phyloP scores from a whole-genome alignment of 2,329 filamentous ascomycete genomes.

The Biscogniauxia marginata region DNA sequence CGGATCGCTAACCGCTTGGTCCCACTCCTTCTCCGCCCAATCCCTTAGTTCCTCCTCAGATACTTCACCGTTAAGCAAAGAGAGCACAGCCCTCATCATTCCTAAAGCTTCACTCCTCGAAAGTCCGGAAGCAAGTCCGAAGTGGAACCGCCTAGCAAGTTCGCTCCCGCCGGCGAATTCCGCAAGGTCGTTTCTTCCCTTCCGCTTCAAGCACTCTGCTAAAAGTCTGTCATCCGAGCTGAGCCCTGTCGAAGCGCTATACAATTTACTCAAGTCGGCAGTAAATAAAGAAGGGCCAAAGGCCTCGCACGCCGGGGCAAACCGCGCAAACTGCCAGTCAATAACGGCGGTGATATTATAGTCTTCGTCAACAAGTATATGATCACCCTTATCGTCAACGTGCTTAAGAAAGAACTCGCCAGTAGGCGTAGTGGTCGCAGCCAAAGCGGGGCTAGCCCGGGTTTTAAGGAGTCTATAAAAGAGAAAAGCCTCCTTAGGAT shows the following conservation, averaged over 20 bases:
- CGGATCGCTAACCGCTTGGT: not conserved
- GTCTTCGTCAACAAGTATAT: constrained; percentile 34
- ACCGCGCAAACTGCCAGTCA: constrained; percentile 38
- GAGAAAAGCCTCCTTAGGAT: too few relatives aligned
- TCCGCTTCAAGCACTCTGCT: too few relatives aligned
- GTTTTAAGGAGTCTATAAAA: constrained; percentile 2
- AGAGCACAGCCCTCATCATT: constrained; percentile 6
- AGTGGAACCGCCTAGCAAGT: constrained; percentile 9
- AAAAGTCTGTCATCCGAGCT: too few relatives aligned
- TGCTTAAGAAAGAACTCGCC: constrained; percentile 31
- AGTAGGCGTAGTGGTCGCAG: not conserved
- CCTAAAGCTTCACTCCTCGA: not conserved
- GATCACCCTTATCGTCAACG: too few relatives aligned
- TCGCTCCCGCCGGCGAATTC: constrained; percentile 1
- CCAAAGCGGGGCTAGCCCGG: constrained; percentile 1
- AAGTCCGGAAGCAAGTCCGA: constrained; percentile 4
- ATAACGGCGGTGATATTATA: constrained; percentile 39
- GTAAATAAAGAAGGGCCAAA: too few relatives aligned
- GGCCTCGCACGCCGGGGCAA: too few relatives aligned
- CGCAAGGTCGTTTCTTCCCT: constrained; percentile 8
- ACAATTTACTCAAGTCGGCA: too few relatives aligned
- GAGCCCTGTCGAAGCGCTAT: too few relatives aligned
- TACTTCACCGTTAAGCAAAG: constrained; percentile 6
- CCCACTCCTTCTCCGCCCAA: too few relatives aligned
- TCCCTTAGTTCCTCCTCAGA: too few relatives aligned